A percentile compares a stretch with the other conserved stretches of the same genome.
phyloP scores from a whole-genome alignment of 257 asterid genomes.

The Petrea volubilis region DNA sequence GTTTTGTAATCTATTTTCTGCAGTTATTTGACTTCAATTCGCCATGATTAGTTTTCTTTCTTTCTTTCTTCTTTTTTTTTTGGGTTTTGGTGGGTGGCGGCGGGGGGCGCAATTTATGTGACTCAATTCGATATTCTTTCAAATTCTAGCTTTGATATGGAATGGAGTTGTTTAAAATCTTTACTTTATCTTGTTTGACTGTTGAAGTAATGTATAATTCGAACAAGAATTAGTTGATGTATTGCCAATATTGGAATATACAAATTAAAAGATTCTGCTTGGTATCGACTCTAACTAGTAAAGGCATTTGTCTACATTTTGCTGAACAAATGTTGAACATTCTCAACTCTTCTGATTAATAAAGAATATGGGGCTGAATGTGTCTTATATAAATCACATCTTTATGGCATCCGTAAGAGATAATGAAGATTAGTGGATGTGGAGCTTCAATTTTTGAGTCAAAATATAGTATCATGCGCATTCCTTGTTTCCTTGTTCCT shows the following conservation, averaged over 20 bases:
- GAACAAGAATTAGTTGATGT: background rate
- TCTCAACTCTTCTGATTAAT: background rate
- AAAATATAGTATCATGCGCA: too few relatives aligned
- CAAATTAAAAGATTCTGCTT: background rate
- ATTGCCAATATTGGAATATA: background rate
- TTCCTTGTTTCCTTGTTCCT: background rate
- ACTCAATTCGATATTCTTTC: background rate
- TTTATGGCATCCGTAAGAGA: too few relatives aligned
- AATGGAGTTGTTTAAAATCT: slow-evolving; percentile 3
- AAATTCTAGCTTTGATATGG: background rate
- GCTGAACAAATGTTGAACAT: background rate
- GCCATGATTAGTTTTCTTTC: background rate
- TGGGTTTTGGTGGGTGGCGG: too few relatives aligned
- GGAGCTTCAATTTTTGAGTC: background rate
- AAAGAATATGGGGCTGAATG: background rate
- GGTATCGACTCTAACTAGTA: background rate
- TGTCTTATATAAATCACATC: too few relatives aligned
- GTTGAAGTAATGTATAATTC: background rate
- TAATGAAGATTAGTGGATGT: too few relatives aligned
- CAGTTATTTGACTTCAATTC: background rate
- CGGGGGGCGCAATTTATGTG: background rate
- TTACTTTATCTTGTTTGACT: background rate
- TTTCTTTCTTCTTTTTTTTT: too few relatives aligned
- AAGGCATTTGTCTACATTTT: background rate
- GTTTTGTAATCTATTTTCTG: background rate